Percentiles rank a stretch among this genome's conserved stretches.
These are phyloP conservation scores for Trypanosoma brucei DNA, from an alignment of 208 protist species.

Conservation along the genomic window DNA sequence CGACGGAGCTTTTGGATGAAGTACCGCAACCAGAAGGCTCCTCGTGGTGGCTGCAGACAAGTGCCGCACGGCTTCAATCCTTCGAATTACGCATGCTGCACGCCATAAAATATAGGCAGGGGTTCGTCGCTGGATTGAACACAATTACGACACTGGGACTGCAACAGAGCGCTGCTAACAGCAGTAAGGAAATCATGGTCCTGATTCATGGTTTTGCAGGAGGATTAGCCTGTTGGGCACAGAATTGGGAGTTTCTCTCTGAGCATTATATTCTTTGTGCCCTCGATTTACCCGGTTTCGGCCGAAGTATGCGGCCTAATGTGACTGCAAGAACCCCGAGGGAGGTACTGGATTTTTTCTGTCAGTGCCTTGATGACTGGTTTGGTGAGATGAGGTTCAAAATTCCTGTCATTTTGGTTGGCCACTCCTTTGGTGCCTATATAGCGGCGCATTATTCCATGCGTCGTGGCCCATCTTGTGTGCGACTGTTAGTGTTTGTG, in stretches of 20 bases:
- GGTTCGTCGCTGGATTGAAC: conserved; percentile 34
- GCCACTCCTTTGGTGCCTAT: conserved; percentile 62
- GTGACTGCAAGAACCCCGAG: conserved; percentile 19
- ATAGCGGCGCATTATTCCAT: conserved; percentile 45
- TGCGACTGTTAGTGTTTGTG: conserved; percentile 34
- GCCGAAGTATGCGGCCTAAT: conserved; percentile 34
- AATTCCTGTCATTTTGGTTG: conserved; percentile 37
- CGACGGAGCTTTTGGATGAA: not conserved
- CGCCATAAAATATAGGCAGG: conserved; percentile 25
- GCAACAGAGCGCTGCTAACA: conserved; percentile 13
- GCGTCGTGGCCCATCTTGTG: conserved; percentile 12
- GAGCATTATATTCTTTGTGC: conserved; percentile 42
- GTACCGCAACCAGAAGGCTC: not conserved
- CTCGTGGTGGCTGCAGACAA: conserved; percentile 27
- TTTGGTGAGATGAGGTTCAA: conserved; percentile 28
- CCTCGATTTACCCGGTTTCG: conserved; percentile 60
- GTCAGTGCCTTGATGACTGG: conserved; percentile 39
- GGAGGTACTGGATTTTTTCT: conserved; percentile 37
- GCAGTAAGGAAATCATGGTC: conserved; percentile 29
- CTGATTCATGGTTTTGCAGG: conserved; percentile 70
- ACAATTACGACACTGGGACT: conserved; percentile 52
- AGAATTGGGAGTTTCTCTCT: conserved; percentile 54
- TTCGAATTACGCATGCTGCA: conserved; percentile 30
- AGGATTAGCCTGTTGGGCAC: conserved; percentile 54
- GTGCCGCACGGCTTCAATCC: conserved; percentile 22